Percentiles rank a stretch among this genome's conserved stretches.
phyloP scores from a whole-genome alignment of 2,329 filamentous ascomycete genomes.

The Penicillium verrucosum region DNA sequence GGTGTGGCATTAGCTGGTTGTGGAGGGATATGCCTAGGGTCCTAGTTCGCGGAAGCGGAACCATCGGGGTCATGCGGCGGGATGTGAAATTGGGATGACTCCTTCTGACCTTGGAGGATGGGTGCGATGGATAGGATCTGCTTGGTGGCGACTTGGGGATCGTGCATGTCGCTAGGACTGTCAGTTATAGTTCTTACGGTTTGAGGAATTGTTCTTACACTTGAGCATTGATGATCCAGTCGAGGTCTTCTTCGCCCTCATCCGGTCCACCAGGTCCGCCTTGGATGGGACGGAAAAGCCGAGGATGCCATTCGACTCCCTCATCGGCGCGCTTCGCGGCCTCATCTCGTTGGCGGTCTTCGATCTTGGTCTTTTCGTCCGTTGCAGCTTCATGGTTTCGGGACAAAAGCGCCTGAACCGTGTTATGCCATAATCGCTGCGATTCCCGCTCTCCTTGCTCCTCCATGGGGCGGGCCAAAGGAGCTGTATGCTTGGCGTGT shows the following conservation, averaged over 20 bases:
- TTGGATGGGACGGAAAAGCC: conserved; percentile 73
- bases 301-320: conserved; percentile 81
- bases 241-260: conserved; percentile 81
- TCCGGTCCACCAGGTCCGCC: conserved; percentile 68
- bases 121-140: conserved; percentile 86
- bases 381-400: conserved; percentile 87
- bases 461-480: conserved; percentile 69
- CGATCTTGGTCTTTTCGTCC: conserved; percentile 92
- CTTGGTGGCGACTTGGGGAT: conserved; percentile 67
- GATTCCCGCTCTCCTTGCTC: conserved; percentile 92
- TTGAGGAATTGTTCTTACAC: conserved; percentile 58
- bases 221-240: conserved; percentile 88
- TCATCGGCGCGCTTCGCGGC: conserved; percentile 75
- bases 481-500: conserved; percentile 71
- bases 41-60: conserved; percentile 2
- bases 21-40: conserved; percentile 3
- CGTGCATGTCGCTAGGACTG: conserved; percentile 55
- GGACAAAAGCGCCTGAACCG: conserved; percentile 75
- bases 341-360: conserved; percentile 87
- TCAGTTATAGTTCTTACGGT: neutral
- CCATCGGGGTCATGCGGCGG: conserved; percentile 43
- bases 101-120: conserved; percentile 73
- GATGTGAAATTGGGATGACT: conserved; percentile 54
- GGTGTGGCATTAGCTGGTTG: conserved; percentile 18
- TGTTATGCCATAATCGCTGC: conserved; percentile 79